Evolutionary conservation across 2,329 filamentous ascomycete species (phyloP).

Genomic region (Didymella sp.): DNA sequence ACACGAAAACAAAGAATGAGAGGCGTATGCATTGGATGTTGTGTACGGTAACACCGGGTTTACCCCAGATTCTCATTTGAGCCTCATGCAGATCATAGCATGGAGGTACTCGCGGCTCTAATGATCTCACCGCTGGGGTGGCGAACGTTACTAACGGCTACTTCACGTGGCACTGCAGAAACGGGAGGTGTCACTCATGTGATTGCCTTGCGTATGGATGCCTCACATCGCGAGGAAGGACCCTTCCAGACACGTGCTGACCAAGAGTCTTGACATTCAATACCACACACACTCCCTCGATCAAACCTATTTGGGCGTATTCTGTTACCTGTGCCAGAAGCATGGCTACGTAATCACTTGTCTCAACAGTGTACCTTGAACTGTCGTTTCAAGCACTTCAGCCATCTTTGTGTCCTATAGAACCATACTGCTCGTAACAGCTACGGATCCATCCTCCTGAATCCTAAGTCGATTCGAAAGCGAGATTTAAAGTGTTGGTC

Average conservation of each 20-base stretch:
- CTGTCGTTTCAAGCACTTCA: no score
- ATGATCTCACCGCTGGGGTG: slow-evolving; percentile 6
- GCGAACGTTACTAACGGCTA: background rate
- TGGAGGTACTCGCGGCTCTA: background rate
- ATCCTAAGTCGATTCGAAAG: no score
- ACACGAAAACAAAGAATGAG: background rate
- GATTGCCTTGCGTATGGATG: background rate
- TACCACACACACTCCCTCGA: no score
- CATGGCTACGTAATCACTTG: no score
- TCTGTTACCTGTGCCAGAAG: no score
- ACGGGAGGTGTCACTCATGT: background rate
- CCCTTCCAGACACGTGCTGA: background rate
- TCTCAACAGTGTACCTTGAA: no score
- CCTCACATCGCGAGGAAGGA: background rate
- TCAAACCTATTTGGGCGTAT: no score
- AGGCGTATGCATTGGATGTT: slow-evolving; percentile 4
- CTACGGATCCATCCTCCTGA: no score
- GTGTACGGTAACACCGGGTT: slow-evolving; percentile 3
- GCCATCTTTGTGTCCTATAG: no score
- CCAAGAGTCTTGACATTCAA: no score
- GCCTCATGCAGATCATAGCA: slow-evolving; percentile 13
- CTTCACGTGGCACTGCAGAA: background rate
- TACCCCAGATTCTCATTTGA: slow-evolving; percentile 5
- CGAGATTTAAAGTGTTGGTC: no score
- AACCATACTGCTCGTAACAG: no score